Conservation (phyloP, 78 protist species). For the Dictyostelium discoideum region DNA sequence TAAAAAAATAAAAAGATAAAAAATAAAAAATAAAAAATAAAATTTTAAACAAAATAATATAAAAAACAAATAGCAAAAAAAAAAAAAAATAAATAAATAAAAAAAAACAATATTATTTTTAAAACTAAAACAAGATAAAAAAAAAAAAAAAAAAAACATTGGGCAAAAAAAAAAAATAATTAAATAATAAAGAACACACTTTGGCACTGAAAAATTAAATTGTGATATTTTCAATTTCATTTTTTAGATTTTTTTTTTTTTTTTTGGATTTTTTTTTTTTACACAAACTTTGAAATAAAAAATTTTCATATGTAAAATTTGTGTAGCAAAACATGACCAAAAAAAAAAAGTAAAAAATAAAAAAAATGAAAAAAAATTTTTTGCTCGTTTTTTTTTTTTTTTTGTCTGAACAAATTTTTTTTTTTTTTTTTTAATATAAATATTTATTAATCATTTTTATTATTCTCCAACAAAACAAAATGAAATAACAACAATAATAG, state of each 20-base stretch:
- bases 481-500: neutral
- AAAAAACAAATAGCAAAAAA: neutral
- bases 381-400: slow-evolving; percentile 31
- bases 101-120: too few species aligned
- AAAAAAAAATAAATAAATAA: neutral
- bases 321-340: neutral
- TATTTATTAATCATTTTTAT: too few species aligned
- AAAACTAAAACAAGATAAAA: too few species aligned
- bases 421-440: neutral
- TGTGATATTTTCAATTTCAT: neutral
- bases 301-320: neutral
- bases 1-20: too few species aligned
- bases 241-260: neutral
- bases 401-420: slow-evolving; percentile 39
- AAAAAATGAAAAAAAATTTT: neutral
- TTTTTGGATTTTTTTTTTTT: neutral
- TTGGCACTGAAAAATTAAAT: neutral
- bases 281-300: neutral
- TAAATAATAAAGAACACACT: neutral
- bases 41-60: too few species aligned
- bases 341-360: neutral
- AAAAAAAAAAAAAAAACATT: too few species aligned
- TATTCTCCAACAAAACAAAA: neutral
- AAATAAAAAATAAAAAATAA: too few species aligned
- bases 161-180: neutral